Percentiles rank a stretch among this genome's conserved stretches.
Evolutionary conservation across 805 yeast genomes (phyloP).

Genomic region (Jamesozyma rosinii): DNA sequence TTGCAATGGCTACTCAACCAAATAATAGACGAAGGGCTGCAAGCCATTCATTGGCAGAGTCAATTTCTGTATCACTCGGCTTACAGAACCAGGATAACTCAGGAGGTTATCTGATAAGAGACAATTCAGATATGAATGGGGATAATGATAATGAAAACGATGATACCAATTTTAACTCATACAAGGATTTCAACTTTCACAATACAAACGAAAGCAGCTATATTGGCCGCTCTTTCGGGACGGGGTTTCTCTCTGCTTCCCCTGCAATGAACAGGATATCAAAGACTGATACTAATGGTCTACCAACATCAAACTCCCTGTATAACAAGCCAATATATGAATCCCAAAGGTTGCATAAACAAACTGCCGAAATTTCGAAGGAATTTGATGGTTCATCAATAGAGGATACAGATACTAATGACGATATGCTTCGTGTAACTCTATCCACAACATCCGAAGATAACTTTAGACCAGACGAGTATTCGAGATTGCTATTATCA

Average conservation of each 20-base stretch:
- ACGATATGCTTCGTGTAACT: conserved; percentile 5
- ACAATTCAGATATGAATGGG: neutral
- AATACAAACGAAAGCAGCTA: conserved; percentile 8
- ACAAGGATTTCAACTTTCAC: neutral
- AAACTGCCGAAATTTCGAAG: conserved; percentile 29
- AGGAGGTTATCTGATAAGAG: neutral
- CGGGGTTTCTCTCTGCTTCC: conserved; percentile 20
- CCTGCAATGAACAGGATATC: conserved; percentile 3
- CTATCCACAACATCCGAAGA: conserved; percentile 4
- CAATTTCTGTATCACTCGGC: conserved; percentile 27
- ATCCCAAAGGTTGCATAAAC: conserved; percentile 23
- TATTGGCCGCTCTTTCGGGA: conserved; percentile 27
- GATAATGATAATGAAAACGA: neutral
- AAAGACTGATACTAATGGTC: conserved; percentile 4
- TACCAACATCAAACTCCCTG: conserved; percentile 9
- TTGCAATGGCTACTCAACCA: conserved; percentile 1
- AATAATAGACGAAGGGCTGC: neutral
- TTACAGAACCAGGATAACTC: conserved; percentile 15
- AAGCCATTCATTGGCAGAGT: conserved; percentile 19
- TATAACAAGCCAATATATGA: conserved; percentile 19
- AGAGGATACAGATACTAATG: conserved; percentile 11
- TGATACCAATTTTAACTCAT: neutral
- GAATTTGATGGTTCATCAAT: conserved; percentile 17
- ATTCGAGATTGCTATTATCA: conserved; percentile 9
- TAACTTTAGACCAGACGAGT: conserved; percentile 3